A percentile compares a stretch with the other conserved stretches of the same genome.
Evolutionary conservation across 352 stramenopile genomes (phyloP).

Genomic region (Phytophthora megakarya): DNA sequence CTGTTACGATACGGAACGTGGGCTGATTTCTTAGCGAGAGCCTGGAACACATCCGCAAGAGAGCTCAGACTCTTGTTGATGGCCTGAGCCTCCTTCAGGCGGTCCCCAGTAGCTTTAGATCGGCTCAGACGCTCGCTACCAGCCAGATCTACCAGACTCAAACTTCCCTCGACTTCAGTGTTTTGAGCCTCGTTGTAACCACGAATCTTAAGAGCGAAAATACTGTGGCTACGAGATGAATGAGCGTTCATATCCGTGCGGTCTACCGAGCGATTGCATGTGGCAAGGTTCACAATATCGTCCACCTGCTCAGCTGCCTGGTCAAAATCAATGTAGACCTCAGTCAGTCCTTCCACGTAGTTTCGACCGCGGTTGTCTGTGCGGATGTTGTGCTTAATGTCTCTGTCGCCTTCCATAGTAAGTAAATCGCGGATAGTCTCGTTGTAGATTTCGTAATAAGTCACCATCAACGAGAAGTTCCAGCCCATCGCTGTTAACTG

Average conservation of each 20-base stretch:
- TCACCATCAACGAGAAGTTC: constrained; percentile 96
- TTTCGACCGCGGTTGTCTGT: constrained; percentile 82
- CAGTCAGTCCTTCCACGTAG: constrained; percentile 90
- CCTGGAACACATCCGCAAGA: constrained; percentile 98
- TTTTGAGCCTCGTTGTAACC: constrained; percentile 89
- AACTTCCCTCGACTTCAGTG: constrained; percentile 89
- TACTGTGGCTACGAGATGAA: constrained; percentile 97
- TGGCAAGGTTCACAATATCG: constrained; percentile 88
- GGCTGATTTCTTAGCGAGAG: constrained; percentile 94
- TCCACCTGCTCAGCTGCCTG: constrained; percentile 88
- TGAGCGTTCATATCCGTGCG: constrained; percentile 99
- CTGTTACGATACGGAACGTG: constrained; percentile 99
- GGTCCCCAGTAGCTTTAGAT: constrained; percentile 88
- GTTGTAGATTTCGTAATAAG: constrained; percentile 99
- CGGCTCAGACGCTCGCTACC: constrained; percentile 97
- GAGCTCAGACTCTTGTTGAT: constrained; percentile 99
- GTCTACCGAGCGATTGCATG: constrained; percentile 95
- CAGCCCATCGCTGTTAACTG: constrained; percentile 88
- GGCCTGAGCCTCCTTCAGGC: constrained; percentile 97
- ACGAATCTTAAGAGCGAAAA: constrained; percentile 96
- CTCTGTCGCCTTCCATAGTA: constrained; percentile 45
- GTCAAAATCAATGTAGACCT: constrained; percentile 75
- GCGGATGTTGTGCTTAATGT: constrained; percentile 79
- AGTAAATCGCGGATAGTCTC: constrained; percentile 99
- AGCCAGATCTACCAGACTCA: constrained; percentile 94